Evolutionary conservation across 2,329 filamentous ascomycete genomes (phyloP), one percentile per base, ranked within the genome.

Genomic region (Epichloe uncinata): DNA sequence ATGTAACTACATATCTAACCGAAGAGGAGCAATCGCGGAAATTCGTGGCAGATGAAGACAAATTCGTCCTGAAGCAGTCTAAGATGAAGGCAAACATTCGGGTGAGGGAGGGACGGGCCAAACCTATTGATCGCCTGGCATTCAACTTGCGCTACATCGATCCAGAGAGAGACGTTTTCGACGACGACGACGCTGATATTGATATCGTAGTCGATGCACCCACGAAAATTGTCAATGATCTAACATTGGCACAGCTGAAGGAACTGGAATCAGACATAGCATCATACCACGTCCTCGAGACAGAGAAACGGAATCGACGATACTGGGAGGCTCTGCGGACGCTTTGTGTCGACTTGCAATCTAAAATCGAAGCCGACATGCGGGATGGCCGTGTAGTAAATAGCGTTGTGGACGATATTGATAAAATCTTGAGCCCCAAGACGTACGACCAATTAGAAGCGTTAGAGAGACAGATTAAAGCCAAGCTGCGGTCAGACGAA

Each of bases 51-150:
- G 87, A 95, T 59, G 93, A 98, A 66, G 93, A 98, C 70, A 83
- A 85, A 56, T 98, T 98, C 62, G 93, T 97, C 50, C 73, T 98
- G 61, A 90, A 89, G 67, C 93, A 98, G 69, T 85, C 91, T 44
- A 98, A 97, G 75, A 97, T 94, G 73, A 97, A 96, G 73, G 91
- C 93, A 41, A 87, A 90, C 56, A 94, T 98, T 58, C 84, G 93
- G 40, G 89, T 97, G 43, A 87, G 89, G 58, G 90, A 94, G 66
- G 85, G 86, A 11, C 81, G 94, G 57, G 90, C 91, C 50, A 90
- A 88, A 62, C 86, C 91, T 9, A 91, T 97, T 60, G 93, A 98
- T 69, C 90, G 87, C 74, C 78, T 98, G 43, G 88, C 90, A 1
- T 93, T 97, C 61, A 94, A 87, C 53, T 71, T 98, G 55, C 83